Base-by-base conservation (phyloP, 2,329 filamentous ascomycete genomes). In the Pleoardoris graminearum region DNA sequence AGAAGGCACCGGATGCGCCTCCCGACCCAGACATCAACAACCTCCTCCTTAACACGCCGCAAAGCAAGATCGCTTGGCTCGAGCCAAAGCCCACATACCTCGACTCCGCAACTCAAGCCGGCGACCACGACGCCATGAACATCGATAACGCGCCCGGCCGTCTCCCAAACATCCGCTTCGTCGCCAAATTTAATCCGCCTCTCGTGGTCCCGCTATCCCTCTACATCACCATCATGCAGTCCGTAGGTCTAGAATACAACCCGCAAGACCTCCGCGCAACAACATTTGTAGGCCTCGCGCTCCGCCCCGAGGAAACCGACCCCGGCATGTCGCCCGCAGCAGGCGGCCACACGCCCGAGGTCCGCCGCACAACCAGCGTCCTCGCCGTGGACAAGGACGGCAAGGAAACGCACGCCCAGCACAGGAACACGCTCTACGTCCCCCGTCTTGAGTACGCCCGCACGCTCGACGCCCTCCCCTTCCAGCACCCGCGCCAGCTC, bases 401-500 rank as follows among this genome's bases (percentile, higher is more conserved):
- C 7, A 54, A 59, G 17, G 62, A 66, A 30, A 60, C 60, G 10
- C 58, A 69, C 6, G 52, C 51, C 1, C 57, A 51, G 3, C 80
- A 82, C 60, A 70, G 73, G 11, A 89, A 87, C 65, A 84, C 81
- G 0, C 77, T 94, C 1, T 85, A 84, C 57, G 82, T 91, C 16
- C 84, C 88, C 49, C 90, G 90, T 69, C 82, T 85, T 2, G 88
- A 91, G 7, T 90, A 87, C 60, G 87, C 86, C 0, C 82, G 86
- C 50, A 78, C 80, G 3, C 71, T 95, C 7, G 82, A 81, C 1
- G 84, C 87, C 50, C 77, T 94, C 27, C 85, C 89, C 0, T 93
- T 95, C 65, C 84, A 85, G 2, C 90, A 95, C 64, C 90, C 90
- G 0, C 82, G 85, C 44, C 89, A 95, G 66, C 76, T 95, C 3